Base-by-base conservation (phyloP, 169 alveolate species). In the Cryptosporidium tyzzeri region DNA sequence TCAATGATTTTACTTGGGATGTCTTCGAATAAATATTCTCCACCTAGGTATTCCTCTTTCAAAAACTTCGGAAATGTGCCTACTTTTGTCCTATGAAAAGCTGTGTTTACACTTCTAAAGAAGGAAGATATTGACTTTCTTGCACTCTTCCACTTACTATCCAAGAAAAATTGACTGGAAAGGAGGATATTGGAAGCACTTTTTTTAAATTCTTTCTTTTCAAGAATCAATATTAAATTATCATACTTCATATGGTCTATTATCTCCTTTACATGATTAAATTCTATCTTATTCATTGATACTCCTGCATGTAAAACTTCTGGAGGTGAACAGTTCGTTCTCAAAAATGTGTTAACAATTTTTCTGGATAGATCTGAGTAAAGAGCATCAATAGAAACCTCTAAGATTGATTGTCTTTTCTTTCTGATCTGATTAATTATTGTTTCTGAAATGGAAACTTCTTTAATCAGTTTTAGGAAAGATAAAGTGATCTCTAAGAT, bases 371-470 rank as follows among this genome's bases (percentile, higher is more conserved):
- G 71, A 12, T 65, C 71, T 14, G 71, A 51, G 31, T 50, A 50
- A 8, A 51, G 39, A 41, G 44, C 26, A 55, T 35, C 18, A 18
- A 37, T 35, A 4, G 59, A 29, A 21, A 21, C 51, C 39, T 73
- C 86, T n/a, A 73, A 26, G 55, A 73, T 18, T 14, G 41, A 8
- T 21, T 73, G 86, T 33, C 71, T 53, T 23, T 73, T 73, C 53
- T 37, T 73, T 31, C 71, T 73, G 37, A 73, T 73, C 39, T 73
- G 86, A 33, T 73, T 73, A 10, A 55, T 55, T 23, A 73, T 41
- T 6, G 86, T 51, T 35, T 55, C 86, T 14, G 86, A 73, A 33
- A 73, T 73, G 0, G 86, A 53, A 26, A 73, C 86, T 26, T 73
- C 86, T 4, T 59, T 50, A 33, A 73, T 73, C 31, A 73, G 59